Evolutionary conservation across 2,329 filamentous ascomycete species (phyloP).

Genomic region (Pseudogymnoascus sp.): DNA sequence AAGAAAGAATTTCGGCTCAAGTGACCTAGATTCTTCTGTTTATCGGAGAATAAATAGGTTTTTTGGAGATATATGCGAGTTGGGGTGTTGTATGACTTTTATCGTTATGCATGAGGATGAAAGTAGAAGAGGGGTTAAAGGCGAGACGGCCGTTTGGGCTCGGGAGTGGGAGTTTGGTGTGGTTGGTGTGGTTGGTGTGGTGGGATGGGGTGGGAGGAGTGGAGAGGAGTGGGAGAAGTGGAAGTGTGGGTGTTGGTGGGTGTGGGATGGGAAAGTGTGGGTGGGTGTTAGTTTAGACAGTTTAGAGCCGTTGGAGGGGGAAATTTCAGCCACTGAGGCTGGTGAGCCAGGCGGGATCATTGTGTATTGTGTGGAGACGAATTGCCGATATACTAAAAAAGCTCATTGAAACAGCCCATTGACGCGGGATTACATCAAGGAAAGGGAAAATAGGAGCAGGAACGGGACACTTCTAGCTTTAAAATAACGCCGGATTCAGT

Average conservation of each 20-base stretch:
- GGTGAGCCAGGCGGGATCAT: background rate
- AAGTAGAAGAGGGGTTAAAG: conserved; percentile 2
- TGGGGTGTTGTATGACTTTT: background rate
- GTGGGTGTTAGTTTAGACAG: background rate
- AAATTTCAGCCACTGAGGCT: conserved; percentile 3
- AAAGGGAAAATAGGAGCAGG: background rate
- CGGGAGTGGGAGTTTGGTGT: background rate
- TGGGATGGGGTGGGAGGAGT: background rate
- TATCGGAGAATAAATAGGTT: background rate
- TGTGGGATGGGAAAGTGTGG: background rate
- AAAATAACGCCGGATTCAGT: background rate
- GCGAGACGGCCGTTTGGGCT: background rate
- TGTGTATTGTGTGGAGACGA: background rate
- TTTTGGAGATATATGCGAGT: background rate
- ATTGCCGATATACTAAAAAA: conserved; percentile 7
- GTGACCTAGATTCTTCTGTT: background rate
- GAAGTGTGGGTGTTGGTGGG: background rate
- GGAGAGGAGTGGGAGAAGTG: background rate
- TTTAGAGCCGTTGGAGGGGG: background rate
- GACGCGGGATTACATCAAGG: conserved; percentile 2
- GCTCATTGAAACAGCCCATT: background rate
- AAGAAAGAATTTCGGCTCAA: background rate
- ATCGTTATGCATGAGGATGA: conserved; percentile 1
- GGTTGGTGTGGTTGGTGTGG: no score
- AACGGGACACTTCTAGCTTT: background rate